phyloP scores from a whole-genome alignment of 352 stramenopile species.

The Globisporangium carolinianum region DNA sequence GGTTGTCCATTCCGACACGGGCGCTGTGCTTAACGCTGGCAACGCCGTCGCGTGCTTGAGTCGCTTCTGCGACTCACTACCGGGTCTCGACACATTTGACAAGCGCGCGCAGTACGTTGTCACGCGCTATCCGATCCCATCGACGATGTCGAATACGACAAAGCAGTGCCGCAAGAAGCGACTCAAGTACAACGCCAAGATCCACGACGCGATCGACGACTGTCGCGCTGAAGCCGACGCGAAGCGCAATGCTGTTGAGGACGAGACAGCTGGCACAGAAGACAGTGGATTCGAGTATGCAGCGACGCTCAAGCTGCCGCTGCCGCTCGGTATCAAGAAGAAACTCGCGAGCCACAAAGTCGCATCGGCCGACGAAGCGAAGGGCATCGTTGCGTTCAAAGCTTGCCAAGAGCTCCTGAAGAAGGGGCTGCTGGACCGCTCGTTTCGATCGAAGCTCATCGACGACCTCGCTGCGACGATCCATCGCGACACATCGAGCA shows the following conservation, averaged over 20 bases:
- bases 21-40: constrained; percentile 46
- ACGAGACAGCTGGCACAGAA: constrained; percentile 12
- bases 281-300: constrained; percentile 48
- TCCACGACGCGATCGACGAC: constrained; percentile 77
- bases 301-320: constrained; percentile 55
- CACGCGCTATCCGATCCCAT: constrained; percentile 48
- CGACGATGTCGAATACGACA: constrained; percentile 34
- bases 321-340: constrained; percentile 52
- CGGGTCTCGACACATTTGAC: constrained; percentile 78
- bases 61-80: constrained; percentile 76
- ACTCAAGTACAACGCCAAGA: constrained; percentile 70
- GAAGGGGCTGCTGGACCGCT: constrained; percentile 54
- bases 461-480: constrained; percentile 38
- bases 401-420: constrained; percentile 69
- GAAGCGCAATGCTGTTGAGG: constrained; percentile 12
- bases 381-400: constrained; percentile 80
- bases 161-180: constrained; percentile 71
- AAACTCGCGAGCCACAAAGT: constrained; percentile 62
- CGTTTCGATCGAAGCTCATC: constrained; percentile 65
- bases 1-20: constrained; percentile 56
- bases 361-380: constrained; percentile 47
- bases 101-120: constrained; percentile 69
- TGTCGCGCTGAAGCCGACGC: constrained; percentile 34
- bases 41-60: constrained; percentile 68
- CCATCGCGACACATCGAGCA: constrained; percentile 19